These are phyloP conservation scores for Alternaria conjuncta DNA, from an alignment of 2,329 filamentous ascomycete genomes.

Conservation along the genomic window DNA sequence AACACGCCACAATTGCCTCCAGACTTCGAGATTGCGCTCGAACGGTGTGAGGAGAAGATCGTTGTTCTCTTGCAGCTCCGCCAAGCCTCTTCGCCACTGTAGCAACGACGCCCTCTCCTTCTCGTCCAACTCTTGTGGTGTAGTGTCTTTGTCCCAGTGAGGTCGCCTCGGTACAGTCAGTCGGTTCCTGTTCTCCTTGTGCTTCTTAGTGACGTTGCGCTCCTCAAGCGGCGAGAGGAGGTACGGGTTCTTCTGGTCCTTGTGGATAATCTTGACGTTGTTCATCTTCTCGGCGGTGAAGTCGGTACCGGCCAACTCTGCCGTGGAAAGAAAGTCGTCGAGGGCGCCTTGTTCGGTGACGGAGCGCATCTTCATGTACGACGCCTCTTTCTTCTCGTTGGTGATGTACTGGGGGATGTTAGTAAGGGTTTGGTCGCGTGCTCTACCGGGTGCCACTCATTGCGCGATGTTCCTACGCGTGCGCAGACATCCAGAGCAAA, in stretches of 20 bases:
- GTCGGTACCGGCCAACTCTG: slow-evolving; percentile 95
- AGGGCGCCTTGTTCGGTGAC: slow-evolving; percentile 96
- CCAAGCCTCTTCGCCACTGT: slow-evolving; percentile 86
- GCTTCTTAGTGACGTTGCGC: slow-evolving; percentile 76
- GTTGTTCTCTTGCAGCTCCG: slow-evolving; percentile 90
- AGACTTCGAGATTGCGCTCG: slow-evolving; percentile 95
- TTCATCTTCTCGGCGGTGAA: slow-evolving; percentile 99
- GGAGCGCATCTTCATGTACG: slow-evolving; percentile 99
- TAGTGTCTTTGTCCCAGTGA: slow-evolving; percentile 85
- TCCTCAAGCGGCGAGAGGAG: slow-evolving; percentile 87
- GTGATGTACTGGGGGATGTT: slow-evolving; percentile 73
- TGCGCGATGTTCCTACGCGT: neutral
- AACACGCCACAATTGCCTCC: slow-evolving; percentile 97
- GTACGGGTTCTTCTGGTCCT: slow-evolving; percentile 94
- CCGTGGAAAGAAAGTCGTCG: slow-evolving; percentile 95
- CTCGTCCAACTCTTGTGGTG: slow-evolving; percentile 78
- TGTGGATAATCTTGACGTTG: slow-evolving; percentile 98
- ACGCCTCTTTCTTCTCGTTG: slow-evolving; percentile 86
- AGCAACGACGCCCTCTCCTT: slow-evolving; percentile 82
- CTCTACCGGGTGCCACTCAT: neutral
- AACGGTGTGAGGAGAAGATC: slow-evolving; percentile 98
- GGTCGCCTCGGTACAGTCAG: slow-evolving; percentile 91
- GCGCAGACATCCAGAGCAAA: neutral
- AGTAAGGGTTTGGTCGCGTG: slow-evolving; percentile 24
- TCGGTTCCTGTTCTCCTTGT: slow-evolving; percentile 77